phyloP scores from a whole-genome alignment of 768 basidiomycete species.

The Candolleomyces aberdarensis region DNA sequence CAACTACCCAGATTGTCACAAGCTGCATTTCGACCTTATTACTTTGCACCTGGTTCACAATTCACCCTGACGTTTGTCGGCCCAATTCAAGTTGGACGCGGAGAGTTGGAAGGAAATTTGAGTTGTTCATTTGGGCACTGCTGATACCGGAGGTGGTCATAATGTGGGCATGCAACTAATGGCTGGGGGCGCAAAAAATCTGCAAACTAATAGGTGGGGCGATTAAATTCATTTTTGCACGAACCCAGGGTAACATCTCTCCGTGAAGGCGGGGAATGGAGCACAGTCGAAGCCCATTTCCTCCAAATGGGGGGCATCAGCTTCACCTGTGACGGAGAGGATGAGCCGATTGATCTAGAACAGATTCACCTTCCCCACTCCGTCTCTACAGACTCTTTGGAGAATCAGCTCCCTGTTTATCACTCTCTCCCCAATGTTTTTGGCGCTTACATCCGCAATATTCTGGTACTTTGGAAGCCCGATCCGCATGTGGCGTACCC shows the following conservation, averaged over 20 bases:
- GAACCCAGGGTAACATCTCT: neutral
- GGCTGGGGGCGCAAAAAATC: constrained; percentile 10
- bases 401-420: too few relatives aligned
- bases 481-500: too few relatives aligned
- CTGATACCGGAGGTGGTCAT: constrained; percentile 25
- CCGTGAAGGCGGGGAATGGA: neutral
- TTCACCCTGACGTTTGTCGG: constrained; percentile 21
- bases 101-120: constrained; percentile 8
- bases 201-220: neutral
- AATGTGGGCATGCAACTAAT: constrained; percentile 21
- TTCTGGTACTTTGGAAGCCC: too few relatives aligned
- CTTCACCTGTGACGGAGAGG: constrained; percentile 4
- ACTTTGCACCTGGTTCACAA: constrained; percentile 19
- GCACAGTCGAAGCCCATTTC: constrained; percentile 20
- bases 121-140: constrained; percentile 17
- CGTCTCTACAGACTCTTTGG: too few relatives aligned
- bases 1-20: too few relatives aligned
- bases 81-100: constrained; percentile 3
- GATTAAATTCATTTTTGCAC: too few relatives aligned
- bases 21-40: constrained; percentile 10
- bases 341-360: too few relatives aligned
- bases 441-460: too few relatives aligned
- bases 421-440: too few relatives aligned
- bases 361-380: too few relatives aligned
- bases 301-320: constrained; percentile 27